phyloP scores from a whole-genome alignment of 2,329 filamentous ascomycete genomes.

The Didymosphaeria variabile region DNA sequence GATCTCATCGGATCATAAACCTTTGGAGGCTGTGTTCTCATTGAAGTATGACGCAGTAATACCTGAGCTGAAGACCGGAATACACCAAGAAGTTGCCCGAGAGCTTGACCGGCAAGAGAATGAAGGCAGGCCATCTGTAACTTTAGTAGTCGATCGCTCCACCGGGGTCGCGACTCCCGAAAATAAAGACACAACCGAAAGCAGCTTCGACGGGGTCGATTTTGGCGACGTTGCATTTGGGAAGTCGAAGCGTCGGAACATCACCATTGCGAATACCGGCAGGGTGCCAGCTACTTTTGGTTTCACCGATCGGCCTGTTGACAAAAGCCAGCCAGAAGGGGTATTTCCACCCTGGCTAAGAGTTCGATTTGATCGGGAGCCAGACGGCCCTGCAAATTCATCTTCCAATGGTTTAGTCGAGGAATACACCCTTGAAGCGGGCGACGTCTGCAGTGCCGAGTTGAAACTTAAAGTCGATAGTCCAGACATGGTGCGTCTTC shows the following conservation, averaged over 20 bases:
- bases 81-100: constrained; percentile 86
- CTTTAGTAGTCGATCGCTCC: constrained; percentile 76
- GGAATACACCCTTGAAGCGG: constrained; percentile 78
- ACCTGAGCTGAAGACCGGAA: constrained; percentile 80
- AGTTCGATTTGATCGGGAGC: constrained; percentile 68
- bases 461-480: constrained; percentile 74
- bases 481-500: constrained; percentile 68
- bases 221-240: constrained; percentile 80
- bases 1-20: constrained; percentile 95
- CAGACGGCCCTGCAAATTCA: constrained; percentile 47
- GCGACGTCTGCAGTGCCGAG: constrained; percentile 78
- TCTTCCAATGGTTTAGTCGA: constrained; percentile 43
- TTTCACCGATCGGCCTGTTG: constrained; percentile 77
- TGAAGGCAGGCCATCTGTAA: constrained; percentile 82
- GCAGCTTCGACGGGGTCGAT: constrained; percentile 68
- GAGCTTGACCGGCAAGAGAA: constrained; percentile 93
- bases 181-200: constrained; percentile 46
- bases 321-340: constrained; percentile 54
- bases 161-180: constrained; percentile 36
- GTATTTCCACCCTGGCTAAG: constrained; percentile 73
- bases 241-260: constrained; percentile 68
- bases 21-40: constrained; percentile 82
- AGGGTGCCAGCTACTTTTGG: constrained; percentile 79
- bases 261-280: constrained; percentile 94
- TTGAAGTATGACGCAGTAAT: constrained; percentile 88